A percentile compares a stretch with the other conserved stretches of the same genome.
Conservation (phyloP, 2,329 filamentous ascomycete species). For the Colletotrichum orbiculare region DNA sequence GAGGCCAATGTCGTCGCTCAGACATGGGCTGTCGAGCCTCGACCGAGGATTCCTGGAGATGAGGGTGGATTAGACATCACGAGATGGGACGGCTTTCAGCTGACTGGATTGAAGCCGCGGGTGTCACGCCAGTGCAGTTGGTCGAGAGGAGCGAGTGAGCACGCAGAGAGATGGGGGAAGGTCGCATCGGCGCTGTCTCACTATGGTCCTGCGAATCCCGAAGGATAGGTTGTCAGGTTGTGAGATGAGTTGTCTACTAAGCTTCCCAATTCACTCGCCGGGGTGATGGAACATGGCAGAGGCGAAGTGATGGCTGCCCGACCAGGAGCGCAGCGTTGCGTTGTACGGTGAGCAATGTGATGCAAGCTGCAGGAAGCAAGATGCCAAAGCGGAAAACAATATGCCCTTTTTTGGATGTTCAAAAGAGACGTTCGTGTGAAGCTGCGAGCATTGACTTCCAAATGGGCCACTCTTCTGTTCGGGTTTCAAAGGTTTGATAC, state of each 20-base stretch:
- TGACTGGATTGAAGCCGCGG: slow-evolving; percentile 1
- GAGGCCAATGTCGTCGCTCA: slow-evolving; percentile 25
- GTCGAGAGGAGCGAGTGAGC: background rate
- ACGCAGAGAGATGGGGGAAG: slow-evolving; percentile 19
- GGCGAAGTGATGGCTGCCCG: slow-evolving; percentile 3
- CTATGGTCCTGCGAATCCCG: slow-evolving; percentile 4
- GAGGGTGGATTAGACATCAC: slow-evolving; percentile 7
- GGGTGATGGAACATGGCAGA: background rate
- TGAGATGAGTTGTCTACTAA: background rate
- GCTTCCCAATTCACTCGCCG: slow-evolving; percentile 2
- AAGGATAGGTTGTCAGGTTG: slow-evolving; percentile 24
- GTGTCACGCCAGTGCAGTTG: too few species aligned
- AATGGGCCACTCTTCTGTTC: too few species aligned
- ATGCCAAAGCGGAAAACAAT: too few species aligned
- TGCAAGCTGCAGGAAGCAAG: slow-evolving; percentile 6
- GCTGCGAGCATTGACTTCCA: too few species aligned
- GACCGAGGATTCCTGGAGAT: slow-evolving; percentile 1
- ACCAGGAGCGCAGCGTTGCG: background rate
- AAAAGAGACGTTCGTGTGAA: background rate
- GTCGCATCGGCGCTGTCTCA: slow-evolving; percentile 32
- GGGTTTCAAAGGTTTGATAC: too few species aligned
- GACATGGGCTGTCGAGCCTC: slow-evolving; percentile 19
- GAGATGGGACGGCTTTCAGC: slow-evolving; percentile 1
- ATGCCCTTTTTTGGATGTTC: background rate
- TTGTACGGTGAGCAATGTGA: background rate